Conservation (phyloP, 345 rosid genomes). For the Syzygium oleosum region DNA sequence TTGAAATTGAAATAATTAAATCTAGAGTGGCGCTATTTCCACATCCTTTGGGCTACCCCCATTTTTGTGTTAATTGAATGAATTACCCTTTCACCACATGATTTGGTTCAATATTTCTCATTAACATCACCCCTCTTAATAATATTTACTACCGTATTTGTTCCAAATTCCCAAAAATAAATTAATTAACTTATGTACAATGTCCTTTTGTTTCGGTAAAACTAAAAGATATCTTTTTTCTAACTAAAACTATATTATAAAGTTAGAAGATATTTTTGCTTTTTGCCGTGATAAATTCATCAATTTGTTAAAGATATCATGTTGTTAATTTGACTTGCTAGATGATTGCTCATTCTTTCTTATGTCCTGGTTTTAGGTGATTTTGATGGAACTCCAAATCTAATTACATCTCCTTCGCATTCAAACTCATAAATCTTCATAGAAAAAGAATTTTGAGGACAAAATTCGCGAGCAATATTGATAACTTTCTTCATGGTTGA, state of each 20-base stretch:
- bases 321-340: not conserved
- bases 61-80: not conserved
- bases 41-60: not conserved
- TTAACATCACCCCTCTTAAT: not conserved
- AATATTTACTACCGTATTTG: not conserved
- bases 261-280: not conserved
- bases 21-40: not conserved
- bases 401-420: not conserved
- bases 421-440: not conserved
- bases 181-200: not conserved
- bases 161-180: not conserved
- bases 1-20: not conserved
- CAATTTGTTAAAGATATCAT: not conserved
- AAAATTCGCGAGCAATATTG: not conserved
- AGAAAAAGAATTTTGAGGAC: not conserved
- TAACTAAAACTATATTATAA: not conserved
- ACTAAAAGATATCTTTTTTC: not conserved
- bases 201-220: not conserved
- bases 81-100: not conserved
- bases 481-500: not conserved
- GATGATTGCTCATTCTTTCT: not conserved
- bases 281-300: not conserved
- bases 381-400: not conserved
- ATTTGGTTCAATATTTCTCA: not conserved
- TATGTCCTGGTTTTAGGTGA: not conserved